Evolutionary conservation across 768 basidiomycete species (phyloP).

Genomic region (Hericium rajendrae): DNA sequence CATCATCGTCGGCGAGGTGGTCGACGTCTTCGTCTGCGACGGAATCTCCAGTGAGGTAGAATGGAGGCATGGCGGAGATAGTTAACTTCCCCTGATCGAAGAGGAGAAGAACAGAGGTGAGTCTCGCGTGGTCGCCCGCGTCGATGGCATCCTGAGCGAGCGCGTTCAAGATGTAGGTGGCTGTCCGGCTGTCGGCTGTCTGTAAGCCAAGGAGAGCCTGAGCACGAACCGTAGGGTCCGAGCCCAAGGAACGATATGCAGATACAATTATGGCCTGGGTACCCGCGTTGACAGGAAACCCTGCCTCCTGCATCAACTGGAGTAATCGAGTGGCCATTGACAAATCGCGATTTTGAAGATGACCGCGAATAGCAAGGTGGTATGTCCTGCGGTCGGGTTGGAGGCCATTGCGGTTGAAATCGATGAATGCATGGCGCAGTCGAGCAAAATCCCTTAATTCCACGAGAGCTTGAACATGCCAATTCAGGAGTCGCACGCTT

Average conservation of each 20-base stretch:
- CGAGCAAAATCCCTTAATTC: conserved; percentile 36
- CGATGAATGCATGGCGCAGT: conserved; percentile 36
- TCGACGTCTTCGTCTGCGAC: conserved; percentile 4
- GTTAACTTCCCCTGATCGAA: conserved; percentile 26
- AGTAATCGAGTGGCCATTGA: conserved; percentile 42
- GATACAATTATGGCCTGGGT: conserved; percentile 54
- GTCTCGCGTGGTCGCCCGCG: conserved; percentile 36
- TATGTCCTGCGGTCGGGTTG: conserved; percentile 53
- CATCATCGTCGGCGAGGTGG: neutral
- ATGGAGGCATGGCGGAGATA: neutral
- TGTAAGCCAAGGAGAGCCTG: conserved; percentile 40
- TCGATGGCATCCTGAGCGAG: conserved; percentile 57
- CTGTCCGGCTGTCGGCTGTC: conserved; percentile 27
- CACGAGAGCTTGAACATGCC: conserved; percentile 53
- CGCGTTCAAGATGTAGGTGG: conserved; percentile 57
- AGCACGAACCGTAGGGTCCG: conserved; percentile 42
- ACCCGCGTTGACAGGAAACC: conserved; percentile 40
- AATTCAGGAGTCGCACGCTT: conserved; percentile 55
- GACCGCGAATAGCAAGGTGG: conserved; percentile 56
- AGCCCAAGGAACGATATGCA: conserved; percentile 51
- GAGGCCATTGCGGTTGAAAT: conserved; percentile 39
- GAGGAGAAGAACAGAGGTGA: conserved; percentile 37
- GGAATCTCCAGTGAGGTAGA: neutral
- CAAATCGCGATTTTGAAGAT: conserved; percentile 61
- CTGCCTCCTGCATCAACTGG: conserved; percentile 46